phyloP scores from a whole-genome alignment of 805 yeast species.

The Scheffersomyces stipitis region DNA sequence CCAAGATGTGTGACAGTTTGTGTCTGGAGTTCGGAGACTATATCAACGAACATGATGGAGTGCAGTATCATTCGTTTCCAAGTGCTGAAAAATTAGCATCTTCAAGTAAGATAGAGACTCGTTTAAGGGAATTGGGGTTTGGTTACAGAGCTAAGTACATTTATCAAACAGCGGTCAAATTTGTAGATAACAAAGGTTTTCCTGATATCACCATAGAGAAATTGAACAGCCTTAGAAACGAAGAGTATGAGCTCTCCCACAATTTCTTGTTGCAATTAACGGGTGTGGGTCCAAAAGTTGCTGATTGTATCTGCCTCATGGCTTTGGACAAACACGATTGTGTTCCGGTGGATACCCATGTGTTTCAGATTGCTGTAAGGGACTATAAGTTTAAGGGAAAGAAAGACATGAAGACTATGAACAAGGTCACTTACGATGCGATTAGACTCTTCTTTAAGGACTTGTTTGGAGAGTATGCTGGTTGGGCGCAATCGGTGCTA shows the following conservation, averaged over 20 bases:
- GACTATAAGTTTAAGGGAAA: conserved; percentile 64
- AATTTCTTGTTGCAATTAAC: conserved; percentile 59
- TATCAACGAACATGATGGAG: conserved; percentile 53
- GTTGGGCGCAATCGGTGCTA: conserved; percentile 97
- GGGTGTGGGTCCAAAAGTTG: conserved; percentile 98
- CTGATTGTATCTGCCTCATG: conserved; percentile 95
- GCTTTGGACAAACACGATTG: conserved; percentile 80
- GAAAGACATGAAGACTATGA: conserved; percentile 45
- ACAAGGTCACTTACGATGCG: conserved; percentile 49
- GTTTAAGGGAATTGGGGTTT: conserved; percentile 58
- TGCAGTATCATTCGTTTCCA: conserved; percentile 73
- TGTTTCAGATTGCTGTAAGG: conserved; percentile 81
- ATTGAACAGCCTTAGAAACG: conserved; percentile 44
- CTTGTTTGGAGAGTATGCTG: conserved; percentile 89
- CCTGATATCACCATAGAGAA: conserved; percentile 34
- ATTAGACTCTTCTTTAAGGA: conserved; percentile 60
- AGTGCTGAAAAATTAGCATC: conserved; percentile 48
- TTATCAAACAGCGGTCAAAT: conserved; percentile 65
- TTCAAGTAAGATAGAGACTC: conserved; percentile 36
- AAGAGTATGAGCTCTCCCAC: conserved; percentile 54
- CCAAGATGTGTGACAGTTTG: conserved; percentile 84
- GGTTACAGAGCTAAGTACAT: conserved; percentile 94
- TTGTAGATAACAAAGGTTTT: conserved; percentile 40
- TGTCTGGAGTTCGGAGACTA: conserved; percentile 67
- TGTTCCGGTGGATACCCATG: conserved; percentile 96